These are phyloP conservation scores for Neopestalotiopsis sp. DNA, from an alignment of 2,329 filamentous ascomycete genomes.

Conservation along the genomic window DNA sequence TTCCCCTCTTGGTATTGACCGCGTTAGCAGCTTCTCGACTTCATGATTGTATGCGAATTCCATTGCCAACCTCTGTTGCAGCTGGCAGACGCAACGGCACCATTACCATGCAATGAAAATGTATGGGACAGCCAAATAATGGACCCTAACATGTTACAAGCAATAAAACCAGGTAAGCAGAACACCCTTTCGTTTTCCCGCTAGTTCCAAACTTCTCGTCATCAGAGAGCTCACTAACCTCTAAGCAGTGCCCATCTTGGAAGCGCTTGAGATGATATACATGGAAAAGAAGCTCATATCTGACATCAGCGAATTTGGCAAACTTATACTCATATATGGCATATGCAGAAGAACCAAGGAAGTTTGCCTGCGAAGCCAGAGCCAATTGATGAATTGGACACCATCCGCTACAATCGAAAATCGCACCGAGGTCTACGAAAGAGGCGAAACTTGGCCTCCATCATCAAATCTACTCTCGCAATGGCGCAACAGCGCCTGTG, in stretches of 20 bases:
- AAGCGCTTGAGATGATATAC: not conserved
- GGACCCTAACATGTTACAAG: not conserved
- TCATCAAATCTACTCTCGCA: not conserved
- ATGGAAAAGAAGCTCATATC: slow-evolving; percentile 2
- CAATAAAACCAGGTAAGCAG: not conserved
- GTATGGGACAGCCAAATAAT: not conserved
- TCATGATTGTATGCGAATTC: not conserved
- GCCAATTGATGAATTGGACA: not conserved
- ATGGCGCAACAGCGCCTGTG: slow-evolving; percentile 12
- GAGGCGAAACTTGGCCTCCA: not conserved
- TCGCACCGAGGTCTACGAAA: not conserved
- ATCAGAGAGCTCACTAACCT: not conserved
- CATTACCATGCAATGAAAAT: not conserved
- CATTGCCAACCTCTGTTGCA: not conserved
- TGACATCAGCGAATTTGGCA: not conserved
- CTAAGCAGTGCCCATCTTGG: not conserved
- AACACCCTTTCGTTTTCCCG: not conserved
- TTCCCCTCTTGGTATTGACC: not conserved
- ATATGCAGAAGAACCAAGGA: slow-evolving; percentile 7
- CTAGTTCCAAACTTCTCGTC: not conserved
- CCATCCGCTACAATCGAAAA: not conserved
- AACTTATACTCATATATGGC: not conserved
- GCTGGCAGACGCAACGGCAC: not conserved
- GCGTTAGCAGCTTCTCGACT: not conserved
- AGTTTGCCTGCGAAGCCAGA: not conserved